Conservation (phyloP, 179 eudicot species). For the Silene vulgaris region DNA sequence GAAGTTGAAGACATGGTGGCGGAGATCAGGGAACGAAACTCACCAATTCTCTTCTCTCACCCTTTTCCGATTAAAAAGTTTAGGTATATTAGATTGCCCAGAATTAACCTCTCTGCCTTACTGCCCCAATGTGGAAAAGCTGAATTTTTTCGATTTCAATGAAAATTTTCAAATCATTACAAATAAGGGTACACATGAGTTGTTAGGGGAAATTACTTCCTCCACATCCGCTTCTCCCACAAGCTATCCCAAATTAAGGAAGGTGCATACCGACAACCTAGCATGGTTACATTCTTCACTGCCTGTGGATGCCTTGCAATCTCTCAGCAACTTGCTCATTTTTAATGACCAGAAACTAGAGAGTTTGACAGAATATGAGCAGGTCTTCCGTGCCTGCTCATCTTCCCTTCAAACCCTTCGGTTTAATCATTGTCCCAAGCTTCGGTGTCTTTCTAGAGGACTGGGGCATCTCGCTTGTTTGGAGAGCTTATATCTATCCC, state of each 20-base stretch:
- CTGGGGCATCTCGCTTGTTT: not conserved
- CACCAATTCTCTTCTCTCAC: not conserved
- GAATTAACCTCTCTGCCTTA: not conserved
- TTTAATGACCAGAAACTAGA: not conserved
- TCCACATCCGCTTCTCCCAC: not conserved
- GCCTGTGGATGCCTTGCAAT: not conserved
- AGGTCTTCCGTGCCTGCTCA: not conserved
- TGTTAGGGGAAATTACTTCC: not conserved
- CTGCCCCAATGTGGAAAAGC: constrained; percentile 1
- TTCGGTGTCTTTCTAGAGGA: not conserved
- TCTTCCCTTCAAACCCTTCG: constrained; percentile 4
- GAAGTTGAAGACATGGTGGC: constrained; percentile 12
- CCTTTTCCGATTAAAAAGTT: not conserved
- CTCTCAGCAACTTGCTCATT: not conserved
- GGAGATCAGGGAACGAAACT: not conserved
- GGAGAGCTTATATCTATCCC: not conserved
- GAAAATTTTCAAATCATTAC: not conserved
- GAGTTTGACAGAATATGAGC: constrained; percentile 8
- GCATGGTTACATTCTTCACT: not conserved
- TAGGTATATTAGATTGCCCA: not conserved
- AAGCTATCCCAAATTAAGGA: not conserved
- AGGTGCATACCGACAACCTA: constrained; percentile 4
- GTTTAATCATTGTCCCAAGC: not conserved
- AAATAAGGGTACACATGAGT: not conserved
- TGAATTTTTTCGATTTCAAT: not conserved